Evolutionary conservation across 1,284 basidiomycete species (phyloP).

Genomic region (Cutaneotrichosporon dermatis): DNA sequence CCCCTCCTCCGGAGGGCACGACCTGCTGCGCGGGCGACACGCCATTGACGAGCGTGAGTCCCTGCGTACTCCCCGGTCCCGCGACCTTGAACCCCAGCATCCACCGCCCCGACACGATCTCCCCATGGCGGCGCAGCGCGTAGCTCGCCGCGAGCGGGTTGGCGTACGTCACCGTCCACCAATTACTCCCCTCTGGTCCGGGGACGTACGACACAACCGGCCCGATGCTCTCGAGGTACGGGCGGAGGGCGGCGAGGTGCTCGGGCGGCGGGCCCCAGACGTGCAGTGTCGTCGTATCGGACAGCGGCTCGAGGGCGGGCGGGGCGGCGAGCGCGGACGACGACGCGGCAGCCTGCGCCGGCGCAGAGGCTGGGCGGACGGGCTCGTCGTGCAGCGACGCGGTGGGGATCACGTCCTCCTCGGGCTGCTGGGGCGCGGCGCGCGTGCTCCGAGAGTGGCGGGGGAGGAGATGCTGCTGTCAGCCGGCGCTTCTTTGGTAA

Average conservation of each 20-base stretch:
- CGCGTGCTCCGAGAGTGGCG: conserved; percentile 8
- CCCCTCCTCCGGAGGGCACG: conserved; percentile 1
- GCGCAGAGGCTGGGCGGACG: conserved; percentile 4
- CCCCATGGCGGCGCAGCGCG: conserved; percentile 40
- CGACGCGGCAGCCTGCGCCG: not conserved
- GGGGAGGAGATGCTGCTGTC: conserved; percentile 14
- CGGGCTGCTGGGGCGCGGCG: conserved; percentile 2
- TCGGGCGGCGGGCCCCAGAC: conserved; percentile 42
- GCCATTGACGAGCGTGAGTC: conserved; percentile 24
- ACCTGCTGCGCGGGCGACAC: not conserved
- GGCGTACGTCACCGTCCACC: conserved; percentile 36
- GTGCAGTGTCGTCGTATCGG: conserved; percentile 35
- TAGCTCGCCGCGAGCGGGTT: conserved; percentile 31
- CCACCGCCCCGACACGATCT: conserved; percentile 37
- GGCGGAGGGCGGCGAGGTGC: conserved; percentile 28
- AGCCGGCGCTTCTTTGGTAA: not conserved
- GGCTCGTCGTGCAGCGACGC: conserved; percentile 23
- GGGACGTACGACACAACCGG: conserved; percentile 30
- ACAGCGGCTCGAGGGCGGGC: conserved; percentile 26
- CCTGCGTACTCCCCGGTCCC: conserved; percentile 23
- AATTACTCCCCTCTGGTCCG: conserved; percentile 41
- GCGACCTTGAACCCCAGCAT: conserved; percentile 43
- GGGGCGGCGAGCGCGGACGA: conserved; percentile 20
- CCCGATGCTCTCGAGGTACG: conserved; percentile 35
- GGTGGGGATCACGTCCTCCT: conserved; percentile 27